Percentiles rank a stretch among this genome's conserved stretches.
These are phyloP conservation scores for Bipolaris victoriae DNA, from an alignment of 2,329 filamentous ascomycete species.

Conservation along the genomic window DNA sequence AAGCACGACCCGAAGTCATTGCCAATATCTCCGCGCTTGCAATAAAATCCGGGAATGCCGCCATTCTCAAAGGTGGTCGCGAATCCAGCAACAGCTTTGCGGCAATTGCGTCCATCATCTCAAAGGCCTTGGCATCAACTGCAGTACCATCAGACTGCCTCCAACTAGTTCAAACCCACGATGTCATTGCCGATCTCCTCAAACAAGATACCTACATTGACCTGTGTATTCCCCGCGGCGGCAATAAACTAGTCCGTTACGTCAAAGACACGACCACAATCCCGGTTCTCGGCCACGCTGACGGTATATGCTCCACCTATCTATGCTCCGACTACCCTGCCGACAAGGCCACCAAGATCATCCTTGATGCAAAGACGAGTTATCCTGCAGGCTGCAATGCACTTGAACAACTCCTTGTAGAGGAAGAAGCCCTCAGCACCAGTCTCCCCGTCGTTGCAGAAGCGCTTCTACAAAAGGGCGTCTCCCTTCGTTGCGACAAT, in stretches of 20 bases:
- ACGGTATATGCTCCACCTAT: slow-evolving; percentile 89
- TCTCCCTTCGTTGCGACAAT: slow-evolving; percentile 80
- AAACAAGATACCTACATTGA: slow-evolving; percentile 87
- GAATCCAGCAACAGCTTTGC: slow-evolving; percentile 96
- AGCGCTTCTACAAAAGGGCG: slow-evolving; percentile 76
- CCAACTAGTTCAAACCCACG: slow-evolving; percentile 91
- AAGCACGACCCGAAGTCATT: slow-evolving; percentile 96
- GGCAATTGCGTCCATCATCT: slow-evolving; percentile 86
- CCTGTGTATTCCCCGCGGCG: slow-evolving; percentile 90
- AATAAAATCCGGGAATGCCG: slow-evolving; percentile 96
- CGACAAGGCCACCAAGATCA: slow-evolving; percentile 72
- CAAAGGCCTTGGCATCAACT: slow-evolving; percentile 72
- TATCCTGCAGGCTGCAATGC: slow-evolving; percentile 97
- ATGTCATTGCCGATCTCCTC: slow-evolving; percentile 87
- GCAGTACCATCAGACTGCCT: slow-evolving; percentile 84
- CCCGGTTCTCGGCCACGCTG: slow-evolving; percentile 93
- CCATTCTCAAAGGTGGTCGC: slow-evolving; percentile 95
- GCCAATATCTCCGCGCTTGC: slow-evolving; percentile 96
- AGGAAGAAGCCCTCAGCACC: slow-evolving; percentile 70
- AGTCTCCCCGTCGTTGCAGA: slow-evolving; percentile 74
- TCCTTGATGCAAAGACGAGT: slow-evolving; percentile 90
- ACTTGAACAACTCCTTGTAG: slow-evolving; percentile 87
- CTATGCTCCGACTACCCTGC: slow-evolving; percentile 78
- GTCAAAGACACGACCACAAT: slow-evolving; percentile 93
- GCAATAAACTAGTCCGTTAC: slow-evolving; percentile 86